Base-by-base conservation (phyloP, 768 basidiomycete genomes). In the Candolleomyces aberdarensis region DNA sequence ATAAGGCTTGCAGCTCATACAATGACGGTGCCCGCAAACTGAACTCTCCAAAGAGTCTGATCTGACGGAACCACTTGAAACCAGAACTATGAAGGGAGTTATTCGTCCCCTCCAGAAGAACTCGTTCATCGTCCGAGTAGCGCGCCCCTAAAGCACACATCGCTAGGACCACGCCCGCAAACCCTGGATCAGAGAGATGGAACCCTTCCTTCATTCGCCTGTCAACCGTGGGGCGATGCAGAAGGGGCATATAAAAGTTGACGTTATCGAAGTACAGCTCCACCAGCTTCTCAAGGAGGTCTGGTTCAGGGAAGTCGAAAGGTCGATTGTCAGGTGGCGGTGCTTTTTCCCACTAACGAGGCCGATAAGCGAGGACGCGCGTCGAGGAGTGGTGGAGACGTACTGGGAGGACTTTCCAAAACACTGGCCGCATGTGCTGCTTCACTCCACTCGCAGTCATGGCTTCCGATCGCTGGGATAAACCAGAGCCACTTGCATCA, bases 181-280 rank as follows among this genome's bases (percentile, higher is more conserved):
- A 91, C 0, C 75, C 67, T 1, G 71, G 40, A 57, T 88, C 79
- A 5, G 70, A 72, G 8, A 80, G 66, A 69, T 90, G 84, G 7
- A 83, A 67, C 0, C 79, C 78, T 5, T 80, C 72, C 0, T 64
- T 65, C 17, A 87, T 63, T 36, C 78, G 76, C 17, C 73, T 73
- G 56, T 85, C 77, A 63, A 93, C 92, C 10, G 82, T 80, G 0
- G 85, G 85, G 0, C 81, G 80, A 65, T 93, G 91, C 4, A 95
- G 71, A 5, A 93, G 70, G 0, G 91, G 90, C 2, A 80, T 64
- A 47, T 79, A 70, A 9, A 72, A 59, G 60, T 91, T 86, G 57
- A 80, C 57, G 46, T 79, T 65, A 0, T 67, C 66, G 65, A 94
- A 95, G 67, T 85, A 92, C 3, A 84, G 71, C 17, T 80, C 72